Evolutionary conservation across 169 alveolate species (phyloP), one percentile per base, ranked within the genome.

Genomic region (Plasmodium berghei): DNA sequence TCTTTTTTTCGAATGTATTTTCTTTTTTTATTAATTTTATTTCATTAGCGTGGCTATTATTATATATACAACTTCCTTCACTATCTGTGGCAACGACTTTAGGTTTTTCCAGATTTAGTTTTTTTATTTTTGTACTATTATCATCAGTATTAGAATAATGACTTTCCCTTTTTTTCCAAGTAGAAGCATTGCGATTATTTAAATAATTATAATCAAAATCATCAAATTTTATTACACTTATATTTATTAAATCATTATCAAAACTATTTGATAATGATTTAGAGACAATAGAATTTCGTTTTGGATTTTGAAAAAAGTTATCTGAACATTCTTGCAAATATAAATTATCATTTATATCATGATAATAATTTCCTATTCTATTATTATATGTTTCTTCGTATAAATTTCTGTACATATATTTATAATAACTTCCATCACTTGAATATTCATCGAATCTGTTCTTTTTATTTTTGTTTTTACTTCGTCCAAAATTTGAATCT

Each of bases 351-450:
- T 85, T 45, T 48, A 83, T 62, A 67, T 83, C 90, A 49, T 67
- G 62, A 71, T 48, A 83, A 20, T 83, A 66, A 61, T 72, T 83
- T 28, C 55, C 70, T 72, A 12, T 18, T 67, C 70, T 66, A 16
- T 66, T 83, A 34, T 83, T 83, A 42, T 85, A 83, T 67, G 72
- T 70, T 46, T 83, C 90, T 55, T 83, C 90, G 14, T 83, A 83
- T 16, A 83, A 71, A 83, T 83, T 69, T 28, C 85, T 34, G 64
- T 83, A 83, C 72, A 83, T 56, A 72, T 83, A 58, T 83, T 70
- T 66, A 28, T 83, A 83, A 69, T 83, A 83, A 48, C 90, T 83
- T 12, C 90, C 90, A 70, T 83, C 90, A 62, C 90, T 83, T 45
- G 90, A 83, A 62, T 67, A 83, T 18, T 83, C 85, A 22, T 83